These are phyloP conservation scores for Hanseniaspora thailandica DNA, from an alignment of 805 yeast genomes.

Conservation along the genomic window DNA sequence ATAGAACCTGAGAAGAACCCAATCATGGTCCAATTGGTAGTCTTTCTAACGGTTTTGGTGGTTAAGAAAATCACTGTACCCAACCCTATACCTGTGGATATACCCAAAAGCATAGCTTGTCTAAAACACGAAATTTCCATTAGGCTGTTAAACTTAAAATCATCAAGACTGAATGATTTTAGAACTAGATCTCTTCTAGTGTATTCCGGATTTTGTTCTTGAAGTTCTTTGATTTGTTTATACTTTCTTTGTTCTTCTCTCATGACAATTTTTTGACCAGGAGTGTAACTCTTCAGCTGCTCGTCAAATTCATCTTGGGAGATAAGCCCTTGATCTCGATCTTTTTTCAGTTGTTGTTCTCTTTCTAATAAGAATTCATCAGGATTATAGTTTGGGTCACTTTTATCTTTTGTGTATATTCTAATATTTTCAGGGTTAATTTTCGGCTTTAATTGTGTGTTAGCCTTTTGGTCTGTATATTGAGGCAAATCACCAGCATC, in stretches of 20 bases:
- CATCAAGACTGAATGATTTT: constrained; percentile 26
- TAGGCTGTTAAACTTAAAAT: constrained; percentile 42
- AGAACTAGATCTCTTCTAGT: constrained; percentile 22
- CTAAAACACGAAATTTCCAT: constrained; percentile 64
- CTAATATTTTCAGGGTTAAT: constrained; percentile 19
- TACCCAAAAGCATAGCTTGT: constrained; percentile 67
- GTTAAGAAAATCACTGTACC: constrained; percentile 56
- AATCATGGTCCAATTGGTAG: constrained; percentile 73
- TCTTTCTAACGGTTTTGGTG: constrained; percentile 48
- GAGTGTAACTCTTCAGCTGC: constrained; percentile 22
- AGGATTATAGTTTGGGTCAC: constrained; percentile 6
- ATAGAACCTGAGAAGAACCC: constrained; percentile 70
- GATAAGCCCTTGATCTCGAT: background rate
- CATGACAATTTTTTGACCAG: constrained; percentile 30
- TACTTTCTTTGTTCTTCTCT: constrained; percentile 35
- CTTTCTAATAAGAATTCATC: constrained; percentile 9
- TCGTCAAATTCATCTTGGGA: constrained; percentile 14
- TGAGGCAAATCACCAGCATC: background rate
- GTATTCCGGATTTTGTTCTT: constrained; percentile 19
- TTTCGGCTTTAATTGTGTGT: background rate
- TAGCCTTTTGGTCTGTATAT: background rate
- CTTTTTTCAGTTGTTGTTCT: background rate
- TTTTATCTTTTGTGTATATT: constrained; percentile 18
- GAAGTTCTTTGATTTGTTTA: constrained; percentile 19
- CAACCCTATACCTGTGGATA: constrained; percentile 58